A percentile compares a stretch with the other conserved stretches of the same genome.
Evolutionary conservation across 2,329 filamentous ascomycete species (phyloP).

Genomic region (Ceratocystis cubensis): DNA sequence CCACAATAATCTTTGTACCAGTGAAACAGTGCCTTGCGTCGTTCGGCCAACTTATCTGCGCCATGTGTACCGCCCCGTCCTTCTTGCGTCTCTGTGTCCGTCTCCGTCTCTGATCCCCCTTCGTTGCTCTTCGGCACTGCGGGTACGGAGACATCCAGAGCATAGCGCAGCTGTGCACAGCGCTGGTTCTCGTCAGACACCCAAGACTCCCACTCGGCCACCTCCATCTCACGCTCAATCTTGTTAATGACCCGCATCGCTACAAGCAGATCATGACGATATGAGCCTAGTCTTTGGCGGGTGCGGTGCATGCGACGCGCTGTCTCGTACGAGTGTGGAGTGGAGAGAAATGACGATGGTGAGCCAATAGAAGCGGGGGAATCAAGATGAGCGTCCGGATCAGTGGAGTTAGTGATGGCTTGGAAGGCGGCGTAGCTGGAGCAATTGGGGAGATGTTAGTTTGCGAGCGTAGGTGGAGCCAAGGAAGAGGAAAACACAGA

Average conservation of each 20-base stretch:
- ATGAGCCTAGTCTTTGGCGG: conserved; percentile 68
- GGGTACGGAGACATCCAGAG: background rate
- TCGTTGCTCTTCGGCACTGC: too few relatives aligned
- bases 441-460: too few relatives aligned
- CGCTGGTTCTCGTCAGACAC: conserved; percentile 63
- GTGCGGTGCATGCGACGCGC: conserved; percentile 60
- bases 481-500: background rate
- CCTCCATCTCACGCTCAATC: conserved; percentile 74
- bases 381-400: conserved; percentile 45
- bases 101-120: conserved; percentile 16
- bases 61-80: conserved; percentile 26
- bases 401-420: conserved; percentile 43
- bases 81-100: conserved; percentile 28
- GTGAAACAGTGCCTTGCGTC: conserved; percentile 31
- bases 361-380: conserved; percentile 37
- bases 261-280: conserved; percentile 82
- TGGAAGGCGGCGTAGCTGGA: conserved; percentile 50
- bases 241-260: conserved; percentile 82
- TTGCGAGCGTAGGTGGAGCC: background rate
- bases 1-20: conserved; percentile 46
- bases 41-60: conserved; percentile 27
- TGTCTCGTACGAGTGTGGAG: conserved; percentile 29
- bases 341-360: conserved; percentile 34
- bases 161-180: conserved; percentile 47
- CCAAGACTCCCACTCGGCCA: conserved; percentile 90